Evolutionary conservation across 768 basidiomycete genomes (phyloP).

Genomic region (Boletus tylopilopsis): DNA sequence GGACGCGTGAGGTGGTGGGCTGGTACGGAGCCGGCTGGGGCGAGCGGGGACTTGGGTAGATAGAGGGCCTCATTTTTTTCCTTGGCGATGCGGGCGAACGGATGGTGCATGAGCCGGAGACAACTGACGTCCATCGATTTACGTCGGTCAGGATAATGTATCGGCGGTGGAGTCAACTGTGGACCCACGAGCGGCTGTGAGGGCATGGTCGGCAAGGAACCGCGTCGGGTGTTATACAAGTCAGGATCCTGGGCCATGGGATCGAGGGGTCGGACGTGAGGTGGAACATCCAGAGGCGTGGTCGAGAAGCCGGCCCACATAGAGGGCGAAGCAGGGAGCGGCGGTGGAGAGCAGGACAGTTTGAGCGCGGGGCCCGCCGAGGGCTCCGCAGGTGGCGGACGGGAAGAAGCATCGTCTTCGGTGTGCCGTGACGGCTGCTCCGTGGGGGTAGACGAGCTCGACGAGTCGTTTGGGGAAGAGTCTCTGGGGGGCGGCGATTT

Average conservation of each 20-base stretch:
- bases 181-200: slow-evolving; percentile 22
- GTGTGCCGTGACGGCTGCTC: slow-evolving; percentile 34
- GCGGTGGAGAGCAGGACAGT: slow-evolving; percentile 20
- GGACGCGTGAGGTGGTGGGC: slow-evolving; percentile 34
- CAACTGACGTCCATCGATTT: slow-evolving; percentile 41
- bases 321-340: slow-evolving; percentile 4
- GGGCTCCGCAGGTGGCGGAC: background rate
- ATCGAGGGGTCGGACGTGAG: slow-evolving; percentile 24
- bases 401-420: slow-evolving; percentile 12
- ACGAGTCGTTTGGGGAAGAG: slow-evolving; percentile 29
- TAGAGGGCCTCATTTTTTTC: slow-evolving; percentile 34
- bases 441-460: slow-evolving; percentile 36
- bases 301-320: slow-evolving; percentile 36
- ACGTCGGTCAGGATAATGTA: slow-evolving; percentile 34
- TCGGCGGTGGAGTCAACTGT: slow-evolving; percentile 34
- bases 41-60: slow-evolving; percentile 32
- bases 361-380: slow-evolving; percentile 20
- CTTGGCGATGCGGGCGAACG: slow-evolving; percentile 31
- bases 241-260: slow-evolving; percentile 27
- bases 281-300: slow-evolving; percentile 20
- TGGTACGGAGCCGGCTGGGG: slow-evolving; percentile 29
- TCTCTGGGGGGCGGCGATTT: slow-evolving; percentile 15
- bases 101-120: slow-evolving; percentile 50
- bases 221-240: slow-evolving; percentile 41
- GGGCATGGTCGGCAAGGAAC: slow-evolving; percentile 49